These are phyloP conservation scores for Goniomonas avonlea DNA, from an alignment of 78 protist species.

Conservation along the genomic window DNA sequence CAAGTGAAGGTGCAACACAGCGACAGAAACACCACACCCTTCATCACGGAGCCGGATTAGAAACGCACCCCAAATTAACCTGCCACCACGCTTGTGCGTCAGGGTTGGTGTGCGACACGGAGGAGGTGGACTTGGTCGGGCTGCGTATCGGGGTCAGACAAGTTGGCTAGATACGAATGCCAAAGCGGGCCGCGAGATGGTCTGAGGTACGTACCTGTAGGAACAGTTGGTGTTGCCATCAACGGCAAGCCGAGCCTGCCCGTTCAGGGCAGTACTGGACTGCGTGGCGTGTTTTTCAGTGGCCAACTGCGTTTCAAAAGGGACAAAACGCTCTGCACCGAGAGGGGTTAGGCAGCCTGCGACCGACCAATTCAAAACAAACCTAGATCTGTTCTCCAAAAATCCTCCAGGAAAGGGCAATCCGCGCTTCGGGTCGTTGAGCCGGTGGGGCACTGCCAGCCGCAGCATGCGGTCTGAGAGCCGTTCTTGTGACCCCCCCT, in stretches of 20 bases:
- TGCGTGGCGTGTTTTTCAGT: not conserved
- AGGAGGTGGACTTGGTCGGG: no score
- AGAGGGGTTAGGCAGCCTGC: no score
- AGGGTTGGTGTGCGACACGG: conserved; percentile 2
- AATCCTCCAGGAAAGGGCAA: not conserved
- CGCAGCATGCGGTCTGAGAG: not conserved
- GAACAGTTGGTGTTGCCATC: not conserved
- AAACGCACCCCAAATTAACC: not conserved
- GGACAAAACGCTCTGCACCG: no score
- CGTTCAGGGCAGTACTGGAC: not conserved
- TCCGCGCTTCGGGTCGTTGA: not conserved
- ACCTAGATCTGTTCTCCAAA: not conserved
- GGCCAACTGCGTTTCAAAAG: not conserved
- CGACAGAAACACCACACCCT: no score
- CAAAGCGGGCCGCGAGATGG: no score
- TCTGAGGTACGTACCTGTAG: not conserved
- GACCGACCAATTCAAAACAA: no score
- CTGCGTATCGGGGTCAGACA: no score
- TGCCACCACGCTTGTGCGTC: conserved; percentile 22
- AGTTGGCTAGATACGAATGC: no score
- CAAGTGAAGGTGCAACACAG: no score
- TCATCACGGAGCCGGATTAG: no score
- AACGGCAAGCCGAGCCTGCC: not conserved
- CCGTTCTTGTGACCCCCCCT: not conserved
- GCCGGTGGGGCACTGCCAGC: not conserved